A percentile compares a stretch with the other conserved stretches of the same genome.
Evolutionary conservation across 345 rosid species (phyloP).

Genomic region (Gossypium rotundifolium): DNA sequence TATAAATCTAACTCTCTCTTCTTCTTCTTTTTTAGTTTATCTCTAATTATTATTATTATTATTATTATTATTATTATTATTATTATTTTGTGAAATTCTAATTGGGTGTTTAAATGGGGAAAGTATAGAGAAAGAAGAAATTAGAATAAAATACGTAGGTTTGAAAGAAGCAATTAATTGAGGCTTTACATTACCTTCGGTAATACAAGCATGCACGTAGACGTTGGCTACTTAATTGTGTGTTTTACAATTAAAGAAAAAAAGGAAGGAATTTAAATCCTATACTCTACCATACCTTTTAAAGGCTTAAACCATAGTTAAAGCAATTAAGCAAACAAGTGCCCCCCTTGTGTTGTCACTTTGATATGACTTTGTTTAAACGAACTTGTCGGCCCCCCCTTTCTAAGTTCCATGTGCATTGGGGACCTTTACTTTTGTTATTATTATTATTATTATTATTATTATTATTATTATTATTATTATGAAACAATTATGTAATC

Average conservation of each 20-base stretch:
- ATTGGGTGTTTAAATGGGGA: conserved; percentile 9
- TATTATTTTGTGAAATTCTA: conserved; percentile 13
- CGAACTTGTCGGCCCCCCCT: conserved; percentile 24
- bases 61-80: no score
- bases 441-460: neutral
- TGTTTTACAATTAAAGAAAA: neutral
- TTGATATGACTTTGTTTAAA: conserved; percentile 15
- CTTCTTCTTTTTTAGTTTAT: neutral
- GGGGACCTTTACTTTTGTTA: conserved; percentile 24
- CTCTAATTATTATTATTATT: no score
- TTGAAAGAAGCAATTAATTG: no score
- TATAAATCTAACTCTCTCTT: conserved; percentile 1
- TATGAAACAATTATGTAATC: no score
- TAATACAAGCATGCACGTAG: conserved; percentile 8
- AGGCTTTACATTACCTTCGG: neutral
- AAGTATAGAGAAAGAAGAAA: neutral
- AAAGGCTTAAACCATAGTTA: neutral
- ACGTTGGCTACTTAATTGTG: conserved; percentile 2
- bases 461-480: neutral
- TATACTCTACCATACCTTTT: conserved; percentile 1
- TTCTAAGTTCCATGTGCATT: conserved; percentile 38
- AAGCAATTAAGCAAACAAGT: neutral
- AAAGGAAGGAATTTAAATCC: conserved; percentile 10
- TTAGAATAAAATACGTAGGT: conserved; percentile 24
- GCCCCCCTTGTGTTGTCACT: conserved; percentile 8